Evolutionary conservation across 1,284 basidiomycete genomes (phyloP).

Genomic region (Pyrrhoderma noxium): DNA sequence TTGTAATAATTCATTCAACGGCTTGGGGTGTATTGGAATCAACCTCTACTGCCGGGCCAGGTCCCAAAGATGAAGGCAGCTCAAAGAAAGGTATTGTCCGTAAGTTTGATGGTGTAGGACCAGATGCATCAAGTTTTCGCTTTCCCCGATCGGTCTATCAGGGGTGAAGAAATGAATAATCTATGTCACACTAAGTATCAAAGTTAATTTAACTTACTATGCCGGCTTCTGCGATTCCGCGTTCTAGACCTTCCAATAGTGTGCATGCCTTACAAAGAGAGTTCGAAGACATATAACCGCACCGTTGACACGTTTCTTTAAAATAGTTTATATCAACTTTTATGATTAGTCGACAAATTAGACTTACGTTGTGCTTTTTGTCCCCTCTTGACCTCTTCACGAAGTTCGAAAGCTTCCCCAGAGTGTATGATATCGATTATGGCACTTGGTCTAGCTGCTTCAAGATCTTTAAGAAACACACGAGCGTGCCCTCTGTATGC

Average conservation of each 20-base stretch:
- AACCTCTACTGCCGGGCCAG: constrained; percentile 8
- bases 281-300: constrained; percentile 91
- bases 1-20: too few relatives aligned
- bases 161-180: constrained; percentile 12
- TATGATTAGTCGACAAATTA: neutral
- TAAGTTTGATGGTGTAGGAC: constrained; percentile 48
- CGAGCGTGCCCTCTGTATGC: constrained; percentile 96
- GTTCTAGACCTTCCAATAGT: constrained; percentile 84
- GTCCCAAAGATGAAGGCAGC: constrained; percentile 1
- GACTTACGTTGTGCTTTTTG: constrained; percentile 73
- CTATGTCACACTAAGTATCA: constrained; percentile 13
- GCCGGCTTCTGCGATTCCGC: constrained; percentile 61
- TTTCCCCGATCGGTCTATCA: constrained; percentile 56
- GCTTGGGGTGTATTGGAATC: neutral
- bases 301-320: constrained; percentile 80
- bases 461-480: constrained; percentile 91
- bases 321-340: neutral
- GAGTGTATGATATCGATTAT: constrained; percentile 98
- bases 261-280: constrained; percentile 91
- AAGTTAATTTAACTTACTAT: constrained; percentile 48
- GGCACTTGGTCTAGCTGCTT: constrained; percentile 86
- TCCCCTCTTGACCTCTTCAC: constrained; percentile 67
- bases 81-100: constrained; percentile 60
- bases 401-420: constrained; percentile 82
- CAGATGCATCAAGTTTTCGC: constrained; percentile 54